Conservation (phyloP, 768 basidiomycete genomes). For the Russula foetens region DNA sequence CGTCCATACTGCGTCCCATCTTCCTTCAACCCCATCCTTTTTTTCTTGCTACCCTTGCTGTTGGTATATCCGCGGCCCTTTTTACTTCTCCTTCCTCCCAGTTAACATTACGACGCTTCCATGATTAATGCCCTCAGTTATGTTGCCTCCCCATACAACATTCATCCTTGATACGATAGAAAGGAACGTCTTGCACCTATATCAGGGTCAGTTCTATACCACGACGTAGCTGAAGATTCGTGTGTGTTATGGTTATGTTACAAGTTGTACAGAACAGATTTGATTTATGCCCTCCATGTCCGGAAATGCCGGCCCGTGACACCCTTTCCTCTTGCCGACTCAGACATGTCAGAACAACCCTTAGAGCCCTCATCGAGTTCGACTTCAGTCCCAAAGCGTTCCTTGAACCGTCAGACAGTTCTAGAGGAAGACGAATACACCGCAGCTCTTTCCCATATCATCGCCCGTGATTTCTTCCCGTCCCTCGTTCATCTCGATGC, state of each 20-base stretch:
- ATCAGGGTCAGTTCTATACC: constrained; percentile 2
- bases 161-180: constrained; percentile 12
- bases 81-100: background rate
- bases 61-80: background rate
- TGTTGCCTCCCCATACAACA: constrained; percentile 1
- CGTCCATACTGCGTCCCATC: constrained; percentile 4
- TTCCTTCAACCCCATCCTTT: background rate
- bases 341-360: constrained; percentile 28
- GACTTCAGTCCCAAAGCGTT: constrained; percentile 33
- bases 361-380: constrained; percentile 22
- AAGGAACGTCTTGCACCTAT: background rate
- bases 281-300: background rate
- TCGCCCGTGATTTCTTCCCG: constrained; percentile 97
- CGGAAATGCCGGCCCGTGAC: background rate
- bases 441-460: constrained; percentile 80
- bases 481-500: constrained; percentile 85
- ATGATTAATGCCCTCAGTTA: constrained; percentile 16
- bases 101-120: background rate
- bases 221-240: too few species aligned
- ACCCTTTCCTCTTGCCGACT: background rate
- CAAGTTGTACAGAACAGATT: background rate
- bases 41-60: background rate
- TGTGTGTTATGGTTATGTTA: constrained; percentile 7
- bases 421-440: constrained; percentile 96
- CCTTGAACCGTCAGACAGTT: constrained; percentile 62